A percentile compares a stretch with the other conserved stretches of the same genome.
phyloP scores from a whole-genome alignment of 1,284 basidiomycete genomes.

The Moesziomyces sp. region DNA sequence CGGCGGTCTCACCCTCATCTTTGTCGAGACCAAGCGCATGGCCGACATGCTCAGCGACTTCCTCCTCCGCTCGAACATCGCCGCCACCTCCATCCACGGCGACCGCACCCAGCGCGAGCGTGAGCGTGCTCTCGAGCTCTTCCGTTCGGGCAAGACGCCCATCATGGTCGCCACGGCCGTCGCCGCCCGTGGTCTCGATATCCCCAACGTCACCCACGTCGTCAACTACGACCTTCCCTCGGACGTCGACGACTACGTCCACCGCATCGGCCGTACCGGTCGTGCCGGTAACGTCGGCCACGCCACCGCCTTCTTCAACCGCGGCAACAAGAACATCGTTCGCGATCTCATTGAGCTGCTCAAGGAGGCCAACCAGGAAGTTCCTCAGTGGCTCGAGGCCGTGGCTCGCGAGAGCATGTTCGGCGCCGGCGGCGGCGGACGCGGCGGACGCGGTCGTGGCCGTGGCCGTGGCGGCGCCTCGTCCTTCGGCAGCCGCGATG shows the following conservation, averaged over 20 bases:
- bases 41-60: constrained; percentile 98
- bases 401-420: constrained; percentile 85
- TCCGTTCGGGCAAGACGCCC: constrained; percentile 92
- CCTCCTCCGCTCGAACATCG: constrained; percentile 83
- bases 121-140: constrained; percentile 92
- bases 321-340: constrained; percentile 77
- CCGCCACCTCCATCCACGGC: constrained; percentile 95
- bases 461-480: constrained; percentile 71
- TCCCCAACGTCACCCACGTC: constrained; percentile 98
- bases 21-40: constrained; percentile 99
- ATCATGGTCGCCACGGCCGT: constrained; percentile 98
- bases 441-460: constrained; percentile 74
- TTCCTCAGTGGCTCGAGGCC: constrained; percentile 89
- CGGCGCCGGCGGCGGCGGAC: constrained; percentile 72
- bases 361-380: constrained; percentile 95
- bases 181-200: constrained; percentile 97
- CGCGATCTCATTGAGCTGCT: constrained; percentile 91
- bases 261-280: constrained; percentile 85
- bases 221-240: constrained; percentile 98
- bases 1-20: constrained; percentile 89
- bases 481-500: constrained; percentile 64
- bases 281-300: constrained; percentile 99
- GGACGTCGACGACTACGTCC: constrained; percentile 83
- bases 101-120: constrained; percentile 98
- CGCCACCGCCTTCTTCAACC: constrained; percentile 74